Evolutionary conservation across 2,329 filamentous ascomycete species (phyloP).

Genomic region (Metarhizium brunneum): DNA sequence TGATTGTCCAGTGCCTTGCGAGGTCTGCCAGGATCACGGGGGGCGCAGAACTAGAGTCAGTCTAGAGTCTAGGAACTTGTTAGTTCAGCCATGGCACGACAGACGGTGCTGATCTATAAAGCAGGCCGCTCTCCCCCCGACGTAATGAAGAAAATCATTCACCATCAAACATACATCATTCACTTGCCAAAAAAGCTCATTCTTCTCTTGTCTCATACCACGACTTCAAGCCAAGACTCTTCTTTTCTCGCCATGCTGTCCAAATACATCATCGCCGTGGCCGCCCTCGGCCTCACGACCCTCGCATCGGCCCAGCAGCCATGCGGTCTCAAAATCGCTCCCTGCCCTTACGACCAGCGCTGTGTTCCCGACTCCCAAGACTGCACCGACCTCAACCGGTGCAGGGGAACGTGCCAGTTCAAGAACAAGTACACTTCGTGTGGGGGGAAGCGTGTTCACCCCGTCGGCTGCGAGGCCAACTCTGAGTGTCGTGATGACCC

Average conservation of each 20-base stretch:
- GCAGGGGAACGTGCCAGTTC: slow-evolving; percentile 19
- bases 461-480: slow-evolving; percentile 15
- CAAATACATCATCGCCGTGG: slow-evolving; percentile 10
- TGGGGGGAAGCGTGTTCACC: slow-evolving; percentile 19
- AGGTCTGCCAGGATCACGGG: not conserved
- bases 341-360: slow-evolving; percentile 15
- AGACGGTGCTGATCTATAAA: not conserved
- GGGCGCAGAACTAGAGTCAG: too few relatives aligned
- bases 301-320: slow-evolving; percentile 3
- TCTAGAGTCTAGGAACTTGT: too few relatives aligned
- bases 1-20: not conserved
- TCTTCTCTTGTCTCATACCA: not conserved
- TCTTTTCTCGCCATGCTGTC: slow-evolving; percentile 13
- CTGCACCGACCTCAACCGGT: slow-evolving; percentile 19
- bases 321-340: slow-evolving; percentile 21
- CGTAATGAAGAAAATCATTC: too few relatives aligned
- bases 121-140: not conserved
- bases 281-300: slow-evolving; percentile 12
- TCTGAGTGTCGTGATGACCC: slow-evolving; percentile 24
- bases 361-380: slow-evolving; percentile 14
- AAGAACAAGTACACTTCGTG: slow-evolving; percentile 22
- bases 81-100: too few relatives aligned
- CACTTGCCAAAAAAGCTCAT: too few relatives aligned
- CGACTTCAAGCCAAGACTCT: not conserved
- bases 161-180: too few relatives aligned